Evolutionary conservation across 1,284 basidiomycete species (phyloP).

Genomic region (Xerocomus cyaneibrunnescens): DNA sequence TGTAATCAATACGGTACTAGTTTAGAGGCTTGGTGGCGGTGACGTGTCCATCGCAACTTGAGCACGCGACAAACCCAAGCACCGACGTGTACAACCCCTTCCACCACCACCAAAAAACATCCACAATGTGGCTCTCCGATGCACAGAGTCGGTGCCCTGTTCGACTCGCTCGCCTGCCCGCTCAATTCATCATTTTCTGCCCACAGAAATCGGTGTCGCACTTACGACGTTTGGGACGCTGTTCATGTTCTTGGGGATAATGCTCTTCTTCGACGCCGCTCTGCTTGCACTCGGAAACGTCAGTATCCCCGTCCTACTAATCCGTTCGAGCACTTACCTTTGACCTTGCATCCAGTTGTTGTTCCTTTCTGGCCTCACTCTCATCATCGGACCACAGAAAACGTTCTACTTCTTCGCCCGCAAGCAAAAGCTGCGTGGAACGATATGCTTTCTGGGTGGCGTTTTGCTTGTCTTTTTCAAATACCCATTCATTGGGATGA

Average conservation of each 20-base stretch:
- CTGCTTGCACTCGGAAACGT: conserved; percentile 96
- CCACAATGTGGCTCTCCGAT: conserved; percentile 68
- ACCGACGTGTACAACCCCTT: conserved; percentile 3
- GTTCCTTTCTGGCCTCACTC: conserved; percentile 87
- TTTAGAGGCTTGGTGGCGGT: conserved; percentile 23
- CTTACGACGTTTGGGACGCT: conserved; percentile 96
- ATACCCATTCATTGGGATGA: conserved; percentile 91
- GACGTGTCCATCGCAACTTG: conserved; percentile 24
- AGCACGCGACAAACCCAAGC: conserved; percentile 10
- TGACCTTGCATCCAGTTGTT: conserved; percentile 61
- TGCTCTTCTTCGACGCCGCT: conserved; percentile 98
- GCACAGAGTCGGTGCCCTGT: conserved; percentile 52
- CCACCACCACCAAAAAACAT: conserved; percentile 9
- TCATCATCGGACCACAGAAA: conserved; percentile 95
- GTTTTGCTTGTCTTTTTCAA: conserved; percentile 87
- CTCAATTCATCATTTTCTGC: neutral
- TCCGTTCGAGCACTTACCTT: neutral
- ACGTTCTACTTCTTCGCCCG: conserved; percentile 99
- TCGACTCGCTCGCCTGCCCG: neutral
- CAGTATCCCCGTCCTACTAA: conserved; percentile 4
- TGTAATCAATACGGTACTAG: neutral
- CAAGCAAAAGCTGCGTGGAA: conserved; percentile 95
- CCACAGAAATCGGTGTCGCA: conserved; percentile 92
- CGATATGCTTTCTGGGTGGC: conserved; percentile 87
- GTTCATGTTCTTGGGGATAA: conserved; percentile 94